phyloP scores from a whole-genome alignment of 1,284 basidiomycete species.

The Rhodotorula sp. region DNA sequence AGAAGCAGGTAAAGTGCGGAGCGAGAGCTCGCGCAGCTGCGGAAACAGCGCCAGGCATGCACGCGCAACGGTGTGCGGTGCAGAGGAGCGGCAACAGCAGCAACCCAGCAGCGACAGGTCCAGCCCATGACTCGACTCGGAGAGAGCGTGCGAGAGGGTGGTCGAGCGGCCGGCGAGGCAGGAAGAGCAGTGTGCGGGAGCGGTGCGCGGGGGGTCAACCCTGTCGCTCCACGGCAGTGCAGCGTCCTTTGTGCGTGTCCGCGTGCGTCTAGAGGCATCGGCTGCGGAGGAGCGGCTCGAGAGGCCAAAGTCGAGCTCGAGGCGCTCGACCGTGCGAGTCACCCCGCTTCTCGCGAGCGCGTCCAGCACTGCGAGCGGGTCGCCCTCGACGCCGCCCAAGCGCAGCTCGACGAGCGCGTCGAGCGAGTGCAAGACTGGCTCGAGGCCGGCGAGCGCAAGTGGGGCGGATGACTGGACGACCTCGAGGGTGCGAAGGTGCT shows the following conservation, averaged over 20 bases:
- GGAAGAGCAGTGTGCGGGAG: background rate
- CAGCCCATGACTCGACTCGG: background rate
- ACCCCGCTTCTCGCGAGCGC: background rate
- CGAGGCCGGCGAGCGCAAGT: background rate
- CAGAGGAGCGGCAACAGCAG: background rate
- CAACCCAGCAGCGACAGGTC: background rate
- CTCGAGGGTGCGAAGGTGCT: background rate
- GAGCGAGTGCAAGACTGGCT: background rate
- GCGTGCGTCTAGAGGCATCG: background rate
- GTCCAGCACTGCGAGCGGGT: background rate
- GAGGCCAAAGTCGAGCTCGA: slow-evolving; percentile 6
- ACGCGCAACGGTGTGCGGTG: background rate
- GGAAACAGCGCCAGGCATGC: background rate
- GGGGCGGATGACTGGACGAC: background rate
- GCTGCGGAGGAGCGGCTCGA: background rate
- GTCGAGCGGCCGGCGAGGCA: background rate
- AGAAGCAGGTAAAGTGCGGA: slow-evolving; percentile 4
- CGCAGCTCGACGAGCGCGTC: background rate
- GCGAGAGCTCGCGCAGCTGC: background rate
- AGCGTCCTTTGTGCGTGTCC: background rate
- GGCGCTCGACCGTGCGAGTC: background rate
- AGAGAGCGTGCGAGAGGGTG: background rate
- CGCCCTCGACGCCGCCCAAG: background rate
- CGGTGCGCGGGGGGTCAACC: slow-evolving; percentile 7
- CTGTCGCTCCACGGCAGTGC: slow-evolving; percentile 10